Percentiles rank a stretch among this genome's conserved stretches.
Conservation (phyloP, 148 eudicot species). For the Spergularia bocconei region DNA sequence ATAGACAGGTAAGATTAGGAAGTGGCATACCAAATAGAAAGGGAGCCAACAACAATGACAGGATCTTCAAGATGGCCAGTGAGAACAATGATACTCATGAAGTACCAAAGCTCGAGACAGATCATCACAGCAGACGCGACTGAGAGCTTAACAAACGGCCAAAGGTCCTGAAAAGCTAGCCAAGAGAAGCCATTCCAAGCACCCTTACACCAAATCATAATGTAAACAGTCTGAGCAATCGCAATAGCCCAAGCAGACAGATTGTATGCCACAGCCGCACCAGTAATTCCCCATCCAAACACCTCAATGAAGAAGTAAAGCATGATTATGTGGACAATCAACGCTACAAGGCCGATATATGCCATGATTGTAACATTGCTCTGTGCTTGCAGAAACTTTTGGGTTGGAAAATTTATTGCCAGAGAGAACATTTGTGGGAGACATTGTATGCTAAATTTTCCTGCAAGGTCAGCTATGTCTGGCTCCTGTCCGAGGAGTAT, state of each 20-base stretch:
- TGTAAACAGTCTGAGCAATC: slow-evolving; percentile 62
- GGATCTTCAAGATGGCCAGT: slow-evolving; percentile 96
- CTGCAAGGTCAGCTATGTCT: slow-evolving; percentile 72
- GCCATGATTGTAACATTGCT: slow-evolving; percentile 76
- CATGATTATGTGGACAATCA: slow-evolving; percentile 48
- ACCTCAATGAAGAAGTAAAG: slow-evolving; percentile 58
- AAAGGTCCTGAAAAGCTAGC: slow-evolving; percentile 77
- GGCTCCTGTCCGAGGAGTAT: slow-evolving; percentile 68
- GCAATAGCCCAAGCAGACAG: slow-evolving; percentile 82
- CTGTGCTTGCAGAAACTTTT: slow-evolving; percentile 85
- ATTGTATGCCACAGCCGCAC: slow-evolving; percentile 78
- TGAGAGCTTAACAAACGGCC: slow-evolving; percentile 71
- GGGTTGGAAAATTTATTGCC: slow-evolving; percentile 82
- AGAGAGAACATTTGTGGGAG: slow-evolving; percentile 92
- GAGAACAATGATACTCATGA: slow-evolving; percentile 90
- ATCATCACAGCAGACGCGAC: slow-evolving; percentile 91
- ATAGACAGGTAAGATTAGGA: neutral
- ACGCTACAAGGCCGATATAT: slow-evolving; percentile 70
- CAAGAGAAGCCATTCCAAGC: slow-evolving; percentile 82
- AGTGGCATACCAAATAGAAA: slow-evolving; percentile 69
- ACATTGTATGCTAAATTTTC: slow-evolving; percentile 60
- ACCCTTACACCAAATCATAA: slow-evolving; percentile 76
- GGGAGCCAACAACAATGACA: slow-evolving; percentile 81
- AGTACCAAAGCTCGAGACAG: slow-evolving; percentile 94
- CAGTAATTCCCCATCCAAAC: slow-evolving; percentile 68